A percentile compares a stretch with the other conserved stretches of the same genome.
Conservation (phyloP, 352 stramenopile species). For the Albugo laibachii region DNA sequence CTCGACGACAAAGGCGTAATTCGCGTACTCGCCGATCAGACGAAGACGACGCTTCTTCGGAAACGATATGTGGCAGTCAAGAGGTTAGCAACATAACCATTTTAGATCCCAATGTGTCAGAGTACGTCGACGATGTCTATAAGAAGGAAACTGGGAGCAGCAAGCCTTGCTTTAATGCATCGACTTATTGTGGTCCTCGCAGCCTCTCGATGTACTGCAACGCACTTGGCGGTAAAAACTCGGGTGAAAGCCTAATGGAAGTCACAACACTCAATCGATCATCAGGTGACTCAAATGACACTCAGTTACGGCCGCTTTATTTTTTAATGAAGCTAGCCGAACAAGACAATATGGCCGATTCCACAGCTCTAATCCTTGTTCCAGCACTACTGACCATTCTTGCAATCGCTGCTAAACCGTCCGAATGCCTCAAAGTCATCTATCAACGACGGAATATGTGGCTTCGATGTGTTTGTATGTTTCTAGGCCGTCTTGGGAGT, state of each 20-base stretch:
- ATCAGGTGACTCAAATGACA: background rate
- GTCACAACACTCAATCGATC: background rate
- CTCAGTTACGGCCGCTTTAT: constrained; percentile 42
- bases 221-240: no score
- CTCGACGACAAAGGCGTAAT: no score
- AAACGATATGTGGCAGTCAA: background rate
- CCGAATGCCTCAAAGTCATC: constrained; percentile 30
- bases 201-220: no score
- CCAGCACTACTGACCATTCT: constrained; percentile 58
- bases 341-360: constrained; percentile 79
- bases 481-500: constrained; percentile 43
- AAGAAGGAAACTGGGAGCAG: no score
- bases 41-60: no score
- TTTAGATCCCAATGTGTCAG: background rate
- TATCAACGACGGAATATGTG: constrained; percentile 59
- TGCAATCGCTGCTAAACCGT: constrained; percentile 52
- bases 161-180: no score
- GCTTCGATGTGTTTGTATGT: constrained; percentile 76
- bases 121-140: no score
- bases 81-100: background rate
- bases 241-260: no score
- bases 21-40: no score
- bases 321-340: constrained; percentile 78
- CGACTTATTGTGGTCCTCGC: no score
- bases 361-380: constrained; percentile 65